These are phyloP conservation scores for Calonectria crousiana DNA, from an alignment of 2,329 filamentous ascomycete species.

Conservation along the genomic window DNA sequence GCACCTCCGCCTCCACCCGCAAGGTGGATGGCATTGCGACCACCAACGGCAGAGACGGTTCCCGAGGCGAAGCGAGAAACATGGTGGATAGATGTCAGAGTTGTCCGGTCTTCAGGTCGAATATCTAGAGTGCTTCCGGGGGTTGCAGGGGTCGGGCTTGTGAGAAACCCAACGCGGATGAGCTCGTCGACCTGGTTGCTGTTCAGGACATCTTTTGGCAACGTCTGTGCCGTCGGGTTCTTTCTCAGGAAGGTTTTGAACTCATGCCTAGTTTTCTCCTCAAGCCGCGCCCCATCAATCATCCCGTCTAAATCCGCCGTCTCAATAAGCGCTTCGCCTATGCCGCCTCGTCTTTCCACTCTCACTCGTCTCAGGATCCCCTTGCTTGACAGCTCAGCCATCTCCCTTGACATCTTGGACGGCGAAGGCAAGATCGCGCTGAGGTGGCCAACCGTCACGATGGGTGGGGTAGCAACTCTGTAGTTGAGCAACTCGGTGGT, in stretches of 20 bases:
- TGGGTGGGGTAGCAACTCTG: constrained; percentile 68
- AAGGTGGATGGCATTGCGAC: constrained; percentile 72
- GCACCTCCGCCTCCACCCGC: constrained; percentile 68
- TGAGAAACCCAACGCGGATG: constrained; percentile 76
- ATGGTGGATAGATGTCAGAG: constrained; percentile 70
- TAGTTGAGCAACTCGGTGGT: constrained; percentile 74
- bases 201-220: constrained; percentile 51
- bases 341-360: constrained; percentile 70
- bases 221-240: constrained; percentile 58
- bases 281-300: constrained; percentile 54
- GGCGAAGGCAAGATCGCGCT: constrained; percentile 72
- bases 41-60: constrained; percentile 76
- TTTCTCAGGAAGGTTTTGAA: constrained; percentile 65
- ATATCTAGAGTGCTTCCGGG: constrained; percentile 55
- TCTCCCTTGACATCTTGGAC: constrained; percentile 75
- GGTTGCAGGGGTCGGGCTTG: constrained; percentile 52
- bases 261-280: constrained; percentile 58
- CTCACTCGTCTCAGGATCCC: constrained; percentile 72
- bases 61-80: constrained; percentile 77
- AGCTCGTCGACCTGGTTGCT: constrained; percentile 66
- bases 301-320: constrained; percentile 66
- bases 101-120: constrained; percentile 66
- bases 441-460: constrained; percentile 76
- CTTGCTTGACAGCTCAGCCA: constrained; percentile 68
- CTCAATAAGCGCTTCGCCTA: constrained; percentile 75